These are phyloP conservation scores for Fusarium buharicum DNA, from an alignment of 2,329 filamentous ascomycete species.

Conservation along the genomic window DNA sequence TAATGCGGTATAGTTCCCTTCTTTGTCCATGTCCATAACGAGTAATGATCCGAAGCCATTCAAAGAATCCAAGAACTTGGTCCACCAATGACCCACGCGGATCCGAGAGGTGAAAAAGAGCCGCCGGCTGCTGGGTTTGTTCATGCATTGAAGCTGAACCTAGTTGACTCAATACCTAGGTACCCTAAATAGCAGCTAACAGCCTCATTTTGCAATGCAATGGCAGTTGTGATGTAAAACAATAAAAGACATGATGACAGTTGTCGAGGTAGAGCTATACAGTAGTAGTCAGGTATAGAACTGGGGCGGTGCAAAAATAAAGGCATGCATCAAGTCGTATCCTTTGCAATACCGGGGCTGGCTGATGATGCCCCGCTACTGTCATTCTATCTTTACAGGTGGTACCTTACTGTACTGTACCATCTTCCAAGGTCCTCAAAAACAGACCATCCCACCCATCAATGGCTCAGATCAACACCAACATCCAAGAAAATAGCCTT, in stretches of 20 bases:
- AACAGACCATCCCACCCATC: constrained; percentile 11
- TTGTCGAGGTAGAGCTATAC: too few species aligned
- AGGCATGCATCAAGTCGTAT: too few species aligned
- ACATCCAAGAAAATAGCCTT: constrained; percentile 30
- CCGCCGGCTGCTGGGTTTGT: constrained; percentile 2
- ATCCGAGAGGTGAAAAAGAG: constrained; percentile 17
- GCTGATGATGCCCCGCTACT: constrained; percentile 6
- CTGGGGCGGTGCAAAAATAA: too few species aligned
- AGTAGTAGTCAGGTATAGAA: too few species aligned
- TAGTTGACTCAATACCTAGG: too few species aligned
- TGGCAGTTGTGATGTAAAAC: too few species aligned
- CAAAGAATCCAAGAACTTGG: background rate
- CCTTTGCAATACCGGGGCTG: constrained; percentile 8
- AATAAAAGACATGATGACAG: too few species aligned
- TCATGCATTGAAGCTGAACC: too few species aligned
- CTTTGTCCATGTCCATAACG: background rate
- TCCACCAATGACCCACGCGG: constrained; percentile 8
- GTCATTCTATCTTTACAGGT: too few species aligned
- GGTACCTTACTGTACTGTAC: background rate
- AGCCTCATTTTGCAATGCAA: too few species aligned
- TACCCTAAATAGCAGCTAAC: too few species aligned
- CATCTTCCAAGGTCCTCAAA: background rate
- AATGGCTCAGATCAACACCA: constrained; percentile 38
- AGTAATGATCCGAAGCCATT: constrained; percentile 1
- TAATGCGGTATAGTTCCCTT: background rate